phyloP scores from a whole-genome alignment of 495 filamentous ascomycete species.

The Neurospora sp. region DNA sequence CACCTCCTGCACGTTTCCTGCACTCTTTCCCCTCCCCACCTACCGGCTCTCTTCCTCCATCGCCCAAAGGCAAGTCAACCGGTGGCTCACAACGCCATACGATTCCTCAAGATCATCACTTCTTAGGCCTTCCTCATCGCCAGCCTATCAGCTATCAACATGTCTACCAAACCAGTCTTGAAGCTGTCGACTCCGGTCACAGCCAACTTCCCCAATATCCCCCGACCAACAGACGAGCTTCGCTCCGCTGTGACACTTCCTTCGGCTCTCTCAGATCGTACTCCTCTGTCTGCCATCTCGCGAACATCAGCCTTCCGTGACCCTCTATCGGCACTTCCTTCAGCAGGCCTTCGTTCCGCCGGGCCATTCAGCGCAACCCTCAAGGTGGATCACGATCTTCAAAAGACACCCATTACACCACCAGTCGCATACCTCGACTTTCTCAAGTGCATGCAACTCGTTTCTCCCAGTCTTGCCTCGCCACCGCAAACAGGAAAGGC shows the following conservation, averaged over 20 bases:
- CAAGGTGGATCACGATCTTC: slow-evolving; percentile 26
- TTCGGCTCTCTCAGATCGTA: slow-evolving; percentile 21
- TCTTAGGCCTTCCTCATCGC: neutral
- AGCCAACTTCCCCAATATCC: slow-evolving; percentile 69
- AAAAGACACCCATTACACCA: slow-evolving; percentile 81
- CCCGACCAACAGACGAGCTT: slow-evolving; percentile 40
- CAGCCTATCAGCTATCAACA: slow-evolving; percentile 29
- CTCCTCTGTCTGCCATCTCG: slow-evolving; percentile 23
- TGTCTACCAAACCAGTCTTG: slow-evolving; percentile 55
- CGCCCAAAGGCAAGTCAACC: slow-evolving; percentile 26
- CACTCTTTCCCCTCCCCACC: slow-evolving; percentile 22
- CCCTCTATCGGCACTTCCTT: slow-evolving; percentile 22
- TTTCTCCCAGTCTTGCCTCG: slow-evolving; percentile 48
- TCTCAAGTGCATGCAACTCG: slow-evolving; percentile 56
- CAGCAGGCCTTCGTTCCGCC: slow-evolving; percentile 25
- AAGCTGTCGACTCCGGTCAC: slow-evolving; percentile 68
- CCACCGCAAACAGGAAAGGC: slow-evolving; percentile 31
- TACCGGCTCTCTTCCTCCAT: slow-evolving; percentile 26
- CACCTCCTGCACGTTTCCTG: slow-evolving; percentile 16
- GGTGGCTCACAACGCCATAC: slow-evolving; percentile 18
- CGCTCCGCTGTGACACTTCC: slow-evolving; percentile 38
- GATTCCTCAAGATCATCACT: slow-evolving; percentile 34
- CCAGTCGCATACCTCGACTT: slow-evolving; percentile 88
- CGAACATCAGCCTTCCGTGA: slow-evolving; percentile 24
- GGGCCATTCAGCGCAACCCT: slow-evolving; percentile 22